Conservation (phyloP, 1,139 yeast genomes). For the Debaryomyces sp. region DNA sequence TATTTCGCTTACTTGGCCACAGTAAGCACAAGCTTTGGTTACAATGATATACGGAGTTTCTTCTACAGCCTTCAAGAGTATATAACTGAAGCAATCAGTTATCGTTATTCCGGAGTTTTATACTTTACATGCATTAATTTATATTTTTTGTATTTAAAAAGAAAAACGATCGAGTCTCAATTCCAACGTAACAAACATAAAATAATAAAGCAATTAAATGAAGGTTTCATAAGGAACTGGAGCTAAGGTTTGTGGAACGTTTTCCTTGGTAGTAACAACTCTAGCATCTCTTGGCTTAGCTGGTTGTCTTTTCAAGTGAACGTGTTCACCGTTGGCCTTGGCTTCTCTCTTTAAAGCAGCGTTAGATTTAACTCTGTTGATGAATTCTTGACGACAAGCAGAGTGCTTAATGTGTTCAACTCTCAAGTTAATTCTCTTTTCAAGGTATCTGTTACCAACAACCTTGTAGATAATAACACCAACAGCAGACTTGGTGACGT, state of each 20-base stretch:
- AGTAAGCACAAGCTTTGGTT: background rate
- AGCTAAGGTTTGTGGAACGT: slow-evolving; percentile 95
- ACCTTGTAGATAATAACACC: slow-evolving; percentile 98
- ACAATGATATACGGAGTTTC: background rate
- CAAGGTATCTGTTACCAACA: slow-evolving; percentile 98
- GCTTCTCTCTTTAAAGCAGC: slow-evolving; percentile 95
- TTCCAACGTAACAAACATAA: slow-evolving; percentile 15
- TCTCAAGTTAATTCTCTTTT: slow-evolving; percentile 98
- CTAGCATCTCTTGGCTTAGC: slow-evolving; percentile 95
- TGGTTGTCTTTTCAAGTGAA: slow-evolving; percentile 96
- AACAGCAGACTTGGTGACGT: slow-evolving; percentile 97
- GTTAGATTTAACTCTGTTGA: slow-evolving; percentile 96
- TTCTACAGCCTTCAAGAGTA: background rate
- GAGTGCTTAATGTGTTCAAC: slow-evolving; percentile 99
- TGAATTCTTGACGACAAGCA: slow-evolving; percentile 98
- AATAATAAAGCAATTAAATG: slow-evolving; percentile 59
- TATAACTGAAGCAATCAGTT: background rate
- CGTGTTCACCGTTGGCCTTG: slow-evolving; percentile 90
- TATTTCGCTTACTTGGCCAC: background rate
- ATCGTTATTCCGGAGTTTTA: background rate
- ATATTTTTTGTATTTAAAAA: slow-evolving; percentile 9
- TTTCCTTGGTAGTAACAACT: slow-evolving; percentile 74
- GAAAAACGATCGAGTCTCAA: slow-evolving; percentile 7
- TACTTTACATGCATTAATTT: slow-evolving; percentile 19
- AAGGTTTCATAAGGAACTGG: slow-evolving; percentile 99